Evolutionary conservation across 2,329 filamentous ascomycete species (phyloP).

Genomic region (Fusarium scirpi): DNA sequence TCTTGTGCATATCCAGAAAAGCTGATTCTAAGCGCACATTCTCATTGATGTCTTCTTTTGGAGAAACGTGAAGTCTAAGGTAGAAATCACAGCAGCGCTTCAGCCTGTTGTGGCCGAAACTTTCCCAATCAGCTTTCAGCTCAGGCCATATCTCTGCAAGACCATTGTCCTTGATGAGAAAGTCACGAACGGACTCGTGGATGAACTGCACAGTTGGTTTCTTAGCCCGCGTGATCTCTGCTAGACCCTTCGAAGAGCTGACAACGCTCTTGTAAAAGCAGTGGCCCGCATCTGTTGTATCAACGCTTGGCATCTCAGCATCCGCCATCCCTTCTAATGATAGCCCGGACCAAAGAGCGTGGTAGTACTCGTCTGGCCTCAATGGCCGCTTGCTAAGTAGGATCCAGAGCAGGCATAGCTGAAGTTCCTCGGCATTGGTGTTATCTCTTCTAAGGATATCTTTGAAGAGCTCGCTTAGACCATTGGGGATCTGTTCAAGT

Average conservation of each 20-base stretch:
- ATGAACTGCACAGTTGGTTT: slow-evolving; percentile 62
- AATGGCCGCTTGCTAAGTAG: slow-evolving; percentile 62
- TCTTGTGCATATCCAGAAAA: too few relatives aligned
- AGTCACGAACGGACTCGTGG: slow-evolving; percentile 64
- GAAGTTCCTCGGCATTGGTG: slow-evolving; percentile 54
- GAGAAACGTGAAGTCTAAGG: too few relatives aligned
- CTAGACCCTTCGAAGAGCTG: slow-evolving; percentile 63
- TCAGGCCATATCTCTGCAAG: slow-evolving; percentile 37
- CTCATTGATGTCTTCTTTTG: too few relatives aligned
- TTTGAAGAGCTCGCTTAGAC: slow-evolving; percentile 62
- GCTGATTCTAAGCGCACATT: too few relatives aligned
- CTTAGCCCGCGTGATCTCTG: slow-evolving; percentile 54
- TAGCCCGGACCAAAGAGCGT: slow-evolving; percentile 22
- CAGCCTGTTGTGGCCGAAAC: slow-evolving; percentile 1
- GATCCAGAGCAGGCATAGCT: slow-evolving; percentile 64
- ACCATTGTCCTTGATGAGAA: slow-evolving; percentile 55
- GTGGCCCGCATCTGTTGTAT: fast-evolving
- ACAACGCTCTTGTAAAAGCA: slow-evolving; percentile 50
- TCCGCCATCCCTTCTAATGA: not conserved
- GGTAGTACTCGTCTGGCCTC: slow-evolving; percentile 58
- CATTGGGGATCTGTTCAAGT: slow-evolving; percentile 53
- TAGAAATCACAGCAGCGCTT: slow-evolving; percentile 19
- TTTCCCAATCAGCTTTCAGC: not conserved
- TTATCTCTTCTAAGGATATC: slow-evolving; percentile 63
- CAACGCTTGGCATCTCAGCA: slow-evolving; percentile 34